phyloP scores from a whole-genome alignment of 345 rosid species.

The Pelargonium nanum region DNA sequence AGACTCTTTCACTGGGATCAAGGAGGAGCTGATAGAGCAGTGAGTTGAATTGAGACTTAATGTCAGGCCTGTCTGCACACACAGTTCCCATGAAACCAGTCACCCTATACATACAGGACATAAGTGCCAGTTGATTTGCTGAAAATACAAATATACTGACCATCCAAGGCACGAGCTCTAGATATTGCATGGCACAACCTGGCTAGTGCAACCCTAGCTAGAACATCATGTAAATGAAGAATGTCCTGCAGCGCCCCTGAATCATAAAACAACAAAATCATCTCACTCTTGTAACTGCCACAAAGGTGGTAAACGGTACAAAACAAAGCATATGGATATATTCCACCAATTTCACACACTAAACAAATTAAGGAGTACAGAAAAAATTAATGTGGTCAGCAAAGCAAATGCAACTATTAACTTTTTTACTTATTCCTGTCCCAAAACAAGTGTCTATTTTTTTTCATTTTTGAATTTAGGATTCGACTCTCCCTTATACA shows the following conservation, averaged over 20 bases:
- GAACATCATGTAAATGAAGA: slow-evolving; percentile 97
- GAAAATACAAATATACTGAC: slow-evolving; percentile 27
- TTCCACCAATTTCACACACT: neutral
- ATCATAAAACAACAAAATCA: slow-evolving; percentile 13
- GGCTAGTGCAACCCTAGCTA: slow-evolving; percentile 93
- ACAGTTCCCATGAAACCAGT: slow-evolving; percentile 14
- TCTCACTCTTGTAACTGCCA: neutral
- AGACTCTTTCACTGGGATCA: slow-evolving; percentile 98
- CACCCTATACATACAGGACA: slow-evolving; percentile 3
- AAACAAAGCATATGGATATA: neutral
- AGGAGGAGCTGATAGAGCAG: slow-evolving; percentile 90
- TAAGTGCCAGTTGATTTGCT: slow-evolving; percentile 2
- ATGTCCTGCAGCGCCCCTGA: slow-evolving; percentile 98
- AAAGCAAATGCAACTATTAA: neutral
- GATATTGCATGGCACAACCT: slow-evolving; percentile 81
- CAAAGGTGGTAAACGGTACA: neutral
- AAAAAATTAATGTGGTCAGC: neutral
- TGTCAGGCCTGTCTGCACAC: slow-evolving; percentile 75
- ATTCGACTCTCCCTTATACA: too few species aligned
- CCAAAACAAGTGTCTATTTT: too few species aligned
- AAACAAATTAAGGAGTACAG: too few species aligned
- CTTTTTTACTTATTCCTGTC: neutral
- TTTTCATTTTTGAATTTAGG: too few species aligned
- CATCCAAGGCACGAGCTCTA: slow-evolving; percentile 91
- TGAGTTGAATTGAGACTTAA: slow-evolving; percentile 85